Evolutionary conservation across 331 rosid genomes (phyloP), one percentile per base, ranked within the genome.

Genomic region (Pyrus hybrid): DNA sequence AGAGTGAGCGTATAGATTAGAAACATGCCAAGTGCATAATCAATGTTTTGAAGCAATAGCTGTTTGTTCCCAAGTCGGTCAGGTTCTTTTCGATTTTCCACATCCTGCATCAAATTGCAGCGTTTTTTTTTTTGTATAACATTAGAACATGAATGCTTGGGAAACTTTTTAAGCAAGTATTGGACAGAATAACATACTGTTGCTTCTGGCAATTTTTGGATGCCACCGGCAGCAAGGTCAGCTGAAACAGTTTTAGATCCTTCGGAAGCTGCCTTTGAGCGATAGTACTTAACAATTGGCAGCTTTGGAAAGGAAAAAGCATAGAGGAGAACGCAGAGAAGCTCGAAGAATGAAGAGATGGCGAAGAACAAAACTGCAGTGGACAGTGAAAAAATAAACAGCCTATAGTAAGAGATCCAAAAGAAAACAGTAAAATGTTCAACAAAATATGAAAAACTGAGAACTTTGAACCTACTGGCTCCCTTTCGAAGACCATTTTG

Each of bases 211-310:
- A 74, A 68, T 71, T 83, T 73, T 41, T 77, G 91, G 83, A 94
- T 89, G 69, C 96, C 96, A 75, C 91, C 93, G n/a, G 97, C 97
- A 1, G 90, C 96, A 73, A 94, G 97, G 74, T 94, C 97, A 57
- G 91, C 88, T 73, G 95, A 77, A 76, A 94, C 97, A 47, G 97
- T 94, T 87, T 92, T 92, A 16, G 95, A 85, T 77, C 97, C 99
- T 84, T 94, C 96, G 21, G 87, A 87, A 60, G 97, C 96, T 26
- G 97, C 99, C 80, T 83, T 92, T 71, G 92, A 79, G 63, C 97
- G 96, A 78, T 88, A 94, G 73, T 85, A 82, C 86, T 92, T 94
- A 71, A 94, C 93, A 75, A 90, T 84, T 49, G 96, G 96, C 23
- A 94, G 33, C 63, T 87, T 94, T 1, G 97, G 97, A 70, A 94